Evolutionary conservation across 108 stramenopile genomes (phyloP), one percentile per base, ranked within the genome.

Genomic region (Cyclotella distinguenda): DNA sequence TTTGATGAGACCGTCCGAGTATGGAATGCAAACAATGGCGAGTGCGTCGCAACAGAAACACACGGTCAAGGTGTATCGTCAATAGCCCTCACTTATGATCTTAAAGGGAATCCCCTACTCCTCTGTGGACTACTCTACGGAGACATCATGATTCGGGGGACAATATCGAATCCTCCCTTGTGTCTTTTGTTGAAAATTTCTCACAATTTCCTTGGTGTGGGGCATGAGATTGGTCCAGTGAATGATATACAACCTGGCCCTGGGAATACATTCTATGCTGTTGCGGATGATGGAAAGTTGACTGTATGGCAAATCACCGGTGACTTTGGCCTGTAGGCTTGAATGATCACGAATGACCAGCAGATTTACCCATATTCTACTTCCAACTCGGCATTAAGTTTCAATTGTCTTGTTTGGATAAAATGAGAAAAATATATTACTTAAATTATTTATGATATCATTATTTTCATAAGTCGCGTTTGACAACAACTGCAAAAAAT

Each of bases 1-100:
- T 65, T 94, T 34, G 92, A 94, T 64, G 86, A 89, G 49, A 82
- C 84, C 15, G 80, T 94, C 49, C 87, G 86, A 78, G 92, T 86
- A 5, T 94, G 89, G 89, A 89, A 90, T 63, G 82, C 83, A 1
- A 63, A 66, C 3, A 88, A 87, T 30, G 92, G 89, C n/a, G 72
- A 85, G 30, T 89, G 87, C 50, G 87, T 94, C 1, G 82, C 78
- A 38, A 87, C 80, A 35, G 89, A 90, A 68, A 32, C 26, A 15
- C 86, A 90, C 62, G 86, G 82, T n/a, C 86, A 88, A 64, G 89
- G 92, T 11, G 84, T 94, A 8, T 80, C 85, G 6, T 58, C 70
- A 7, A 94, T 94, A 74, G 71, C 86, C 50, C 77, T 90, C 52
- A 83, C 83, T 0, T 34, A 66, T 13, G 89, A 90, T 66, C 48